Conservation (phyloP, 331 rosid genomes). For the Acacia concinna region DNA sequence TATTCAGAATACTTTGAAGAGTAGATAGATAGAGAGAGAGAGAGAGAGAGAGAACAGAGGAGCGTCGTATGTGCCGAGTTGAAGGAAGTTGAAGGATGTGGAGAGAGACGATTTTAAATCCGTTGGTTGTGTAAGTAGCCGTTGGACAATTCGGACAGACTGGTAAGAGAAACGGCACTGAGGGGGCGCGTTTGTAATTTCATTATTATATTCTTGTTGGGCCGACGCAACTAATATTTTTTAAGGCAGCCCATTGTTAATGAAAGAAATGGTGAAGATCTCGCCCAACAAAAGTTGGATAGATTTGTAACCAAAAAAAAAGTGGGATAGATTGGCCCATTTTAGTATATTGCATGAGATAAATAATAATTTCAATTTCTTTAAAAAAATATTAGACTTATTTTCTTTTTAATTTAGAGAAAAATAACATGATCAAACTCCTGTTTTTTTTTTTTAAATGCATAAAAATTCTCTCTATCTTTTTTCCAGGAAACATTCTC, state of each 20-base stretch:
- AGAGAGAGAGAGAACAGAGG: not conserved
- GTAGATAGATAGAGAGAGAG: conserved; percentile 24
- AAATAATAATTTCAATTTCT: no score
- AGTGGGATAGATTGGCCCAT: not conserved
- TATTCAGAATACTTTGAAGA: not conserved
- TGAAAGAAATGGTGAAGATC: no score
- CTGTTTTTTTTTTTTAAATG: no score
- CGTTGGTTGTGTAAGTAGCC: conserved; percentile 58
- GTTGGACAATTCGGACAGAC: conserved; percentile 53
- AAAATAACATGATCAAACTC: no score
- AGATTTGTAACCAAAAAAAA: no score
- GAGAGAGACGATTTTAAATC: conserved; percentile 37
- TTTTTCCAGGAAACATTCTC: no score
- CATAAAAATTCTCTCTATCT: no score
- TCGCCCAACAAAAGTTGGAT: not conserved
- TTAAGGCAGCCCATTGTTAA: not conserved
- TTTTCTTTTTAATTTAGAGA: no score
- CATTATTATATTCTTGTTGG: not conserved
- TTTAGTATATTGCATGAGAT: not conserved
- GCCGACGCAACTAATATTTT: not conserved
- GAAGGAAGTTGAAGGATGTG: not conserved
- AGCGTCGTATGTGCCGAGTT: not conserved
- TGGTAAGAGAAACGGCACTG: conserved; percentile 41
- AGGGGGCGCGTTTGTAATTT: conserved; percentile 34
- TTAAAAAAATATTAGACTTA: no score